phyloP scores from a whole-genome alignment of 768 basidiomycete species.

The Phaeolepiota aurea region DNA sequence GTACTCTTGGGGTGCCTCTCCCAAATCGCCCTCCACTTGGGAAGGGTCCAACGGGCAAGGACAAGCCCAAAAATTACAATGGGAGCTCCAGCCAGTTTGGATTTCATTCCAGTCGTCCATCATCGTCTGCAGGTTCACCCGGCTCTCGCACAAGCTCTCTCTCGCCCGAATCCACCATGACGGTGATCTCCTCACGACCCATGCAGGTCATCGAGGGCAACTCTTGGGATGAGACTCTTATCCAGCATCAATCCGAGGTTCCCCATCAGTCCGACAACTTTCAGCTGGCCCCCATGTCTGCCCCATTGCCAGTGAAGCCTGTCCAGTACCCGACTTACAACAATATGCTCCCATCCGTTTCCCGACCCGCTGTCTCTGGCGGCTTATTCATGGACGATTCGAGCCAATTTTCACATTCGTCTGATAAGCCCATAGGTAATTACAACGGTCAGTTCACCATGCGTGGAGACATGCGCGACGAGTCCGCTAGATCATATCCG shows the following conservation, averaged over 20 bases:
- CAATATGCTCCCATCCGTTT: slow-evolving; percentile 29
- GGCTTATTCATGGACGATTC: slow-evolving; percentile 29
- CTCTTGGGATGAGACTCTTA: slow-evolving; percentile 50
- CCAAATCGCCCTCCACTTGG: slow-evolving; percentile 67
- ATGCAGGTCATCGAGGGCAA: slow-evolving; percentile 40
- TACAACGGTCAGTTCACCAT: slow-evolving; percentile 40
- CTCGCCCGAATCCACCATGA: slow-evolving; percentile 51
- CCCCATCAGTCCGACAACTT: slow-evolving; percentile 34
- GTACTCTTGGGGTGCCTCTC: slow-evolving; percentile 64
- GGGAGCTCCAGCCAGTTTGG: slow-evolving; percentile 15
- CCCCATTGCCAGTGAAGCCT: slow-evolving; percentile 39
- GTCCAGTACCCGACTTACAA: slow-evolving; percentile 36
- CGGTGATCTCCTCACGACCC: slow-evolving; percentile 37
- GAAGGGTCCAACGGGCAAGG: slow-evolving; percentile 83
- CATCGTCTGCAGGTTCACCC: slow-evolving; percentile 36
- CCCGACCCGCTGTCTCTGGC: slow-evolving; percentile 33
- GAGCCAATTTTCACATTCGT: slow-evolving; percentile 36
- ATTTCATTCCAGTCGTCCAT: slow-evolving; percentile 31
- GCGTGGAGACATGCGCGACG: slow-evolving; percentile 39
- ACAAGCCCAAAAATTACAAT: slow-evolving; percentile 58
- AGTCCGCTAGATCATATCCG: slow-evolving; percentile 35
- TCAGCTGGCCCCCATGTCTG: slow-evolving; percentile 34
- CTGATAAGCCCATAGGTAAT: slow-evolving; percentile 41
- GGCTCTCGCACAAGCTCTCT: slow-evolving; percentile 50
- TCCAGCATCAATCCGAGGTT: slow-evolving; percentile 31